Evolutionary conservation across 352 stramenopile genomes (phyloP), one percentile per base, ranked within the genome.

Genomic region (Phytophthora pinifolia): DNA sequence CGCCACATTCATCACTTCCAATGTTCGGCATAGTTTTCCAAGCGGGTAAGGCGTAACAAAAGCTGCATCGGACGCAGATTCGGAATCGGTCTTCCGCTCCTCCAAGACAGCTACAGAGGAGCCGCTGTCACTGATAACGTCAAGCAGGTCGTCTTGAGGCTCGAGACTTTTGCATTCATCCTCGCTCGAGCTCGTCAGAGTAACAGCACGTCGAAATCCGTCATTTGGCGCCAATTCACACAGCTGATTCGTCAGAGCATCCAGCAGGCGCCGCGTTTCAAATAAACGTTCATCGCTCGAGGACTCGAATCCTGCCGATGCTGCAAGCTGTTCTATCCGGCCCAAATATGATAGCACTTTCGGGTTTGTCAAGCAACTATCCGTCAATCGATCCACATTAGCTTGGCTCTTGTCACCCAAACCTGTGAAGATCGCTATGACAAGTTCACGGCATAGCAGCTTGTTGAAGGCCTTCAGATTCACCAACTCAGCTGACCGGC

Each of bases 401-500:
- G 20, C 27, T 15, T 54, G 30, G 14, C 69, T 56, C 1, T 49
- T 45, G 6, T 72, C 65, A 35, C 54, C 48, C 8, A 57, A 46
- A 12, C 64, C 39, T 6, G 77, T 35, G 20, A 86, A 77, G 0
- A 76, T 68, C 20, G 74, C 68, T 46, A 82, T 90, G 13, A 92
- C 58, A 2, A 94, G 52, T 32, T 92, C 86, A 38, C 74, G 75
- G 9, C 76, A 77, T 1, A 96, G 49, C 12, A 96, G 37, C 4
- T 76, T 59, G 35, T 89, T 88, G 15, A 90, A 76, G 0, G 83
- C 76, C 44, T 87, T 86, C 29, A 91, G 50, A n/a, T 65, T 72
- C 15, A 83, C 54, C 0, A 96, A 45, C 46, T 96, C 82, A 0
- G 77, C 81, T 10, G 84, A 90, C 10, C 78, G 69, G n/a, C 69